Conservation (phyloP, 2,329 filamentous ascomycete genomes). For the Pseudocercospora macadamiae region DNA sequence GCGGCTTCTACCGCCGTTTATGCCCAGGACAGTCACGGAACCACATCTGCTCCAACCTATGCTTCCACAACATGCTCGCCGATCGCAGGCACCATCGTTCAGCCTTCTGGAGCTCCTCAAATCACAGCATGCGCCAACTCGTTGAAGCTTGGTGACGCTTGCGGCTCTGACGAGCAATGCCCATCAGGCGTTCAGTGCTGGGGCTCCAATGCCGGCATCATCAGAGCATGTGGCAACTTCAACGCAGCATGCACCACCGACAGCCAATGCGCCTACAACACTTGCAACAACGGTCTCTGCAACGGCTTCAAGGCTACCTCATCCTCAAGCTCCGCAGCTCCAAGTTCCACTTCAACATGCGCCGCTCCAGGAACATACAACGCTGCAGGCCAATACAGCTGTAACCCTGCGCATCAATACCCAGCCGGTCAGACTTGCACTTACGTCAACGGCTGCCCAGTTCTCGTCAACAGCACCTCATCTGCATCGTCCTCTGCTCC, state of each 20-base stretch:
- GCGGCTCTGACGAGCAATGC: slow-evolving; percentile 26
- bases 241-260: slow-evolving; percentile 28
- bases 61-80: slow-evolving; percentile 5
- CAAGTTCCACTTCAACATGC: slow-evolving; percentile 7
- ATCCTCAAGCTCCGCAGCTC: slow-evolving; percentile 4
- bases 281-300: slow-evolving; percentile 32
- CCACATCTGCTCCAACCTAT: slow-evolving; percentile 6
- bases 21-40: neutral
- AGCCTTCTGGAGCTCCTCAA: slow-evolving; percentile 18
- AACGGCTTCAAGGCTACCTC: slow-evolving; percentile 25
- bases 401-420: slow-evolving; percentile 15
- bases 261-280: slow-evolving; percentile 32
- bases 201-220: slow-evolving; percentile 20
- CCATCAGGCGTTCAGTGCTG: slow-evolving; percentile 26
- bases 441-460: slow-evolving; percentile 7
- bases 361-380: slow-evolving; percentile 7
- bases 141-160: slow-evolving; percentile 27
- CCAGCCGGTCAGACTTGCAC: slow-evolving; percentile 12
- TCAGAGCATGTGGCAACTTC: slow-evolving; percentile 31
- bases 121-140: slow-evolving; percentile 27
- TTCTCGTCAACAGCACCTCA: slow-evolving; percentile 6
- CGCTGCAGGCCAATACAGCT: slow-evolving; percentile 11
- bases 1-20: slow-evolving; percentile 15
- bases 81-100: slow-evolving; percentile 20
- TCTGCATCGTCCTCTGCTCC: slow-evolving; percentile 1